Percentiles rank a stretch among this genome's conserved stretches.
phyloP scores from a whole-genome alignment of 1,284 basidiomycete species.

The Thecaphora thlaspeos region DNA sequence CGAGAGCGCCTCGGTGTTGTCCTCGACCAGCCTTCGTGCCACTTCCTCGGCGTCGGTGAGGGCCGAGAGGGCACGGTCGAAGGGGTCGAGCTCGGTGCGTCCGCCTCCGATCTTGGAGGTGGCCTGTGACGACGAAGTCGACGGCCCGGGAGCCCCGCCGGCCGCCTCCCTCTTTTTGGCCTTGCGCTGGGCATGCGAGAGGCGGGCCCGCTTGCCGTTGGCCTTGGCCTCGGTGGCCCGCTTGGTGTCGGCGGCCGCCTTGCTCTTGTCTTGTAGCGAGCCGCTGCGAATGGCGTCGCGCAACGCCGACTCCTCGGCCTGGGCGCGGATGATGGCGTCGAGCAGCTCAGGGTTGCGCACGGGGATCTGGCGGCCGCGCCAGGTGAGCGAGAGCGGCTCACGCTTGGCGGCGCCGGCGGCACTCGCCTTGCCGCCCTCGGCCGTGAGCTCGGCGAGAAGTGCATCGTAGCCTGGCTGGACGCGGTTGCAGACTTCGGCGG shows the following conservation, averaged over 20 bases:
- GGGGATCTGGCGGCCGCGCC: constrained; percentile 81
- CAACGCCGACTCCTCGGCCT: constrained; percentile 67
- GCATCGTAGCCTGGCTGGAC: constrained; percentile 69
- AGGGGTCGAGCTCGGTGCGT: constrained; percentile 49
- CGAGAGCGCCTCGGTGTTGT: constrained; percentile 51
- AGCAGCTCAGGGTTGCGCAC: constrained; percentile 88
- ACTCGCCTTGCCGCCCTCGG: constrained; percentile 47
- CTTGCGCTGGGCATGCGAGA: constrained; percentile 52
- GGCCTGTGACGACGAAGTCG: too few relatives aligned
- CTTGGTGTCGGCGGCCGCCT: constrained; percentile 3
- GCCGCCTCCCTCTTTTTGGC: constrained; percentile 45
- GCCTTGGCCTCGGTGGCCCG: neutral
- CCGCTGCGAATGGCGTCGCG: constrained; percentile 53
- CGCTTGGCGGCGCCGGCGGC: constrained; percentile 18
- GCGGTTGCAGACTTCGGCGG: constrained; percentile 63
- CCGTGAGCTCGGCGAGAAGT: constrained; percentile 64
- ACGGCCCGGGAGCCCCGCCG: constrained; percentile 17
- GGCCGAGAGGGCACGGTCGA: constrained; percentile 51
- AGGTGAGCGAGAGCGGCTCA: constrained; percentile 67
- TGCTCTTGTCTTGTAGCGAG: constrained; percentile 12
- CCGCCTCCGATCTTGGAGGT: constrained; percentile 21
- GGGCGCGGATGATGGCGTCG: constrained; percentile 78
- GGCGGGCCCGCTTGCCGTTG: constrained; percentile 27
- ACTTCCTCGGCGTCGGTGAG: constrained; percentile 52
- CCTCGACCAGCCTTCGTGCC: constrained; percentile 49